phyloP scores from a whole-genome alignment of 495 filamentous ascomycete species.

The Tuber brumale region DNA sequence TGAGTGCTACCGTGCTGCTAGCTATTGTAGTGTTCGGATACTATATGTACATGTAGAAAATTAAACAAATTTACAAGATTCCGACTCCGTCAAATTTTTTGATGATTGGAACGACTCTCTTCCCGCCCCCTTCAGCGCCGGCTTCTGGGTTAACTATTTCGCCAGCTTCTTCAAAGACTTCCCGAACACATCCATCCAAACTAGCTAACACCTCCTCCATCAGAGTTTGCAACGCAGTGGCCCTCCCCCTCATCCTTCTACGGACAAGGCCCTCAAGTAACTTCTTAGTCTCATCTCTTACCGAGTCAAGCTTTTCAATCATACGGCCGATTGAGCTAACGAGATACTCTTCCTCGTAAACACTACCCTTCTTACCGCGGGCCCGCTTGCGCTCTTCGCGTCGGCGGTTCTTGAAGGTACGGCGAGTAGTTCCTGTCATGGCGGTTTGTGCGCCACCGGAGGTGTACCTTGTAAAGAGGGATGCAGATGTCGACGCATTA shows the following conservation, averaged over 20 bases:
- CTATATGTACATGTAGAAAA: neutral
- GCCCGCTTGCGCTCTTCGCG: constrained; percentile 93
- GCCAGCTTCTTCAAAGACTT: constrained; percentile 28
- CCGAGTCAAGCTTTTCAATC: constrained; percentile 71
- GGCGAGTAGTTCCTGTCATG: constrained; percentile 57
- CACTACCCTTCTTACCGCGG: constrained; percentile 85
- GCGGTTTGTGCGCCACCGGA: constrained; percentile 61
- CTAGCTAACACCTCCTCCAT: constrained; percentile 64
- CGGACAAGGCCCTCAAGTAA: constrained; percentile 69
- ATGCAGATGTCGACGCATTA: constrained; percentile 68
- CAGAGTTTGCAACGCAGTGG: constrained; percentile 64
- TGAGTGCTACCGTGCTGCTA: neutral
- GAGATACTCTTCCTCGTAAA: constrained; percentile 97
- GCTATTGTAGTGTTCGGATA: neutral
- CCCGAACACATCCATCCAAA: constrained; percentile 47
- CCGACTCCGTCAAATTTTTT: constrained; percentile 31
- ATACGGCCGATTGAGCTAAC: constrained; percentile 78
- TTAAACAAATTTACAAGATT: constrained; percentile 16
- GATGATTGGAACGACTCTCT: constrained; percentile 19
- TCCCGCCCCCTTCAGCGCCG: constrained; percentile 12
- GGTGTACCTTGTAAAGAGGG: constrained; percentile 88
- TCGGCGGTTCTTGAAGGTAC: constrained; percentile 73
- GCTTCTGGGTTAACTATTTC: constrained; percentile 9
- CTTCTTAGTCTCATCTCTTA: constrained; percentile 59
- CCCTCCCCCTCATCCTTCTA: constrained; percentile 79